Evolutionary conservation across 2,329 filamentous ascomycete genomes (phyloP).

Genomic region (Corniculantispora saksenae): DNA sequence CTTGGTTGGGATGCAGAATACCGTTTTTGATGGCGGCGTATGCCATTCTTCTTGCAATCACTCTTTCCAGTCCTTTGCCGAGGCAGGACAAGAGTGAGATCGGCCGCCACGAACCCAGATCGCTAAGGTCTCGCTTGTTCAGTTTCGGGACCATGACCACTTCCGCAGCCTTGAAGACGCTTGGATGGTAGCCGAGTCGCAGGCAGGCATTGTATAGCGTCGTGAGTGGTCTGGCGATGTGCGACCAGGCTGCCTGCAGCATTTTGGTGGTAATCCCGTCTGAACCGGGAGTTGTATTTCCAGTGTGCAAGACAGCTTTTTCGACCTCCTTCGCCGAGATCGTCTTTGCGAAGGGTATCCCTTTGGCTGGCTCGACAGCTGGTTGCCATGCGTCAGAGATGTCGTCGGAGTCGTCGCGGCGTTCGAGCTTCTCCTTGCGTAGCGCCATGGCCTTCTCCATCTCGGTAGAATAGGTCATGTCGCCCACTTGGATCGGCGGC

Average conservation of each 20-base stretch:
- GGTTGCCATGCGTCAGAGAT: conserved; percentile 2
- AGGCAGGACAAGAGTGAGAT: conserved; percentile 31
- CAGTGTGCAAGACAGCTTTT: conserved; percentile 3
- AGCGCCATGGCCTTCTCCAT: conserved; percentile 7
- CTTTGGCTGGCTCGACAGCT: background rate
- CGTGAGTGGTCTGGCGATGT: conserved; percentile 5
- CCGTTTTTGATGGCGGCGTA: conserved; percentile 24
- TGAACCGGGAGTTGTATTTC: conserved; percentile 5
- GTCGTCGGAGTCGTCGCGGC: background rate
- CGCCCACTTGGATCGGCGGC: conserved; percentile 5
- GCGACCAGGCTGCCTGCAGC: conserved; percentile 5
- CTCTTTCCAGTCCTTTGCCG: conserved; percentile 30
- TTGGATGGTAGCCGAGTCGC: conserved; percentile 24
- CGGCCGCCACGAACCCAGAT: conserved; percentile 24
- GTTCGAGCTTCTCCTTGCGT: conserved; percentile 10
- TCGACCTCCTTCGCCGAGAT: conserved; percentile 4
- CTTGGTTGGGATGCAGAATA: conserved; percentile 25
- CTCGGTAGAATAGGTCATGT: conserved; percentile 8
- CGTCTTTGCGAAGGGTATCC: background rate
- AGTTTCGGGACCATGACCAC: conserved; percentile 29
- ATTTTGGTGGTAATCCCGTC: conserved; percentile 12
- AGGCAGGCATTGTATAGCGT: conserved; percentile 16
- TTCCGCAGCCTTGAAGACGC: conserved; percentile 25
- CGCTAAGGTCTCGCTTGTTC: conserved; percentile 24
- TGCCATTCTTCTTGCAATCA: conserved; percentile 27